These are phyloP conservation scores for rapeseed (Brassica napus) DNA, from an alignment of 345 rosid genomes.

Conservation along the genomic window DNA sequence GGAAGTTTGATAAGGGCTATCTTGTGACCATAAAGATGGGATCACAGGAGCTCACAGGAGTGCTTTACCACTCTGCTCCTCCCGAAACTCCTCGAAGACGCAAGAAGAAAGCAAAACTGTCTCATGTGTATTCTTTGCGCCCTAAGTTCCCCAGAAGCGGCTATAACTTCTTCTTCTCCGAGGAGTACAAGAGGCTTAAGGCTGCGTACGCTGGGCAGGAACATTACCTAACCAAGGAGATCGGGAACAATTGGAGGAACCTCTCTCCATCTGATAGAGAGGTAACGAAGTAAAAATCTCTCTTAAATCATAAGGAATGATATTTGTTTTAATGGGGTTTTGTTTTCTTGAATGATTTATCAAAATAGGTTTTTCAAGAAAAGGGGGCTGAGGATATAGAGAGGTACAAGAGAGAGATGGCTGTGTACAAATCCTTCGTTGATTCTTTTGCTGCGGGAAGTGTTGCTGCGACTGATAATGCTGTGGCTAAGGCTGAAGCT, in stretches of 20 bases:
- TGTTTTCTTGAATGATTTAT: background rate
- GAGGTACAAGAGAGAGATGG: background rate
- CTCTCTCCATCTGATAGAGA: conserved; percentile 12
- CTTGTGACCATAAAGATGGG: conserved; percentile 61
- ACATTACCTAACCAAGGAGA: background rate
- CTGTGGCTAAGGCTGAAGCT: background rate
- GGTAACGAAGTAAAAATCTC: conserved; percentile 11
- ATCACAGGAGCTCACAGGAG: conserved; percentile 60
- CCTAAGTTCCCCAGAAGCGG: conserved; percentile 26
- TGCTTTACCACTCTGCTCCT: conserved; percentile 55
- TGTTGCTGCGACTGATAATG: background rate
- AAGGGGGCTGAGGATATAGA: background rate
- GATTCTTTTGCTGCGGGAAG: background rate
- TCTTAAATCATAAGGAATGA: background rate
- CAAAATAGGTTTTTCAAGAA: conserved; percentile 8
- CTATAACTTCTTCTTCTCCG: conserved; percentile 19
- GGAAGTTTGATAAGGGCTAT: conserved; percentile 68
- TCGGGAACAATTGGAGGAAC: conserved; percentile 17
- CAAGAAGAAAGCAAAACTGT: conserved; percentile 3
- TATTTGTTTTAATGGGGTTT: background rate
- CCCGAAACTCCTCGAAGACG: conserved; percentile 24
- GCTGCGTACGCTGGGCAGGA: background rate
- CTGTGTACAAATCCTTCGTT: conserved; percentile 6
- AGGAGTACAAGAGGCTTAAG: background rate
- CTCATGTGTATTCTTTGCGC: background rate